These are phyloP conservation scores for Harringtonia lauricola DNA, from an alignment of 2,329 filamentous ascomycete genomes.

Conservation along the genomic window DNA sequence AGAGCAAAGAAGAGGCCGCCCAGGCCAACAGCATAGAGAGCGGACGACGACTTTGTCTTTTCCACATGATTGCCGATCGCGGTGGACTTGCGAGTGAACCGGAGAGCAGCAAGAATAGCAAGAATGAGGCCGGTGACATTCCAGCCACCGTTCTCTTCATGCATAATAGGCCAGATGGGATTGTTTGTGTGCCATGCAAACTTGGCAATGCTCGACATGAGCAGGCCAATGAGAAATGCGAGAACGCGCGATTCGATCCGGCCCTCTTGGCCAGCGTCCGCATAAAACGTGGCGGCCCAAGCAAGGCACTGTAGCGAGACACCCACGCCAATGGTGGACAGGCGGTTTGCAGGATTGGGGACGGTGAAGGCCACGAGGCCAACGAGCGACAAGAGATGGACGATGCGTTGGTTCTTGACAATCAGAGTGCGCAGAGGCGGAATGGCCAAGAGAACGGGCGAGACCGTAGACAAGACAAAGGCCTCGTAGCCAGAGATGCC, in stretches of 20 bases:
- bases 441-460: conserved; percentile 69
- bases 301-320: conserved; percentile 71
- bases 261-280: conserved; percentile 61
- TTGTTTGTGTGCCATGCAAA: conserved; percentile 94
- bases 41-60: conserved; percentile 5
- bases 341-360: conserved; percentile 58
- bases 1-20: conserved; percentile 79
- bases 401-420: conserved; percentile 54
- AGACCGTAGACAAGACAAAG: conserved; percentile 72
- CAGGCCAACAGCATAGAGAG: conserved; percentile 63
- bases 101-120: conserved; percentile 62
- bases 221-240: conserved; percentile 70
- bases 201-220: conserved; percentile 80
- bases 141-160: conserved; percentile 81
- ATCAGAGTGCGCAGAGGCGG: conserved; percentile 56
- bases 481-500: conserved; percentile 94
- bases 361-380: conserved; percentile 75
- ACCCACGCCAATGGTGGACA: conserved; percentile 72
- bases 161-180: conserved; percentile 91
- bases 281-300: conserved; percentile 73
- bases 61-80: conserved; percentile 25
- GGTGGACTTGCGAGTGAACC: conserved; percentile 60
- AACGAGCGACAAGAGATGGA: conserved; percentile 62
- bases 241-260: conserved; percentile 74
- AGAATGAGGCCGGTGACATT: conserved; percentile 74